Percentiles rank a stretch among this genome's conserved stretches.
These are phyloP conservation scores for Lenwebbia sp. DNA, from an alignment of 345 rosid genomes.

Conservation along the genomic window DNA sequence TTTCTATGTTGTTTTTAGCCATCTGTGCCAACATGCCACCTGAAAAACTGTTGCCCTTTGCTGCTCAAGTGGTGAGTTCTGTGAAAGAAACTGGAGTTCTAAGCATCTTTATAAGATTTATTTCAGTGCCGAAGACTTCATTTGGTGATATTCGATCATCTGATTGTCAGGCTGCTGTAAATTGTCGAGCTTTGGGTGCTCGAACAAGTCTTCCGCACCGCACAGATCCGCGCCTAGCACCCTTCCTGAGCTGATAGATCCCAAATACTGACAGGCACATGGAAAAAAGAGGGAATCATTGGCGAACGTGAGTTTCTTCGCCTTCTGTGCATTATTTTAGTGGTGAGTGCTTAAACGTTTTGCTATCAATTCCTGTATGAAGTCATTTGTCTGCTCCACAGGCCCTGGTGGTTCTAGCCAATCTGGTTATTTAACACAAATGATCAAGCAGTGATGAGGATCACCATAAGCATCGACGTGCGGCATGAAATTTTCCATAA, in stretches of 20 bases:
- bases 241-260: constrained; percentile 10
- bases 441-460: background rate
- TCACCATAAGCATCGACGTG: background rate
- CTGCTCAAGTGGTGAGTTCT: constrained; percentile 67
- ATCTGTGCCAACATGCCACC: constrained; percentile 50
- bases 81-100: background rate
- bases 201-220: constrained; percentile 56
- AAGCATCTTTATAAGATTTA: background rate
- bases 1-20: constrained; percentile 18
- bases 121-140: background rate
- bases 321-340: background rate
- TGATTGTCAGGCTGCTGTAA: constrained; percentile 52
- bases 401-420: background rate
- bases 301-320: background rate
- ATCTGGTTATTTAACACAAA: background rate
- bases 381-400: background rate
- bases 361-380: background rate
- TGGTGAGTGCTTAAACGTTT: background rate
- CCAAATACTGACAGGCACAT: background rate
- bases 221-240: constrained; percentile 37
- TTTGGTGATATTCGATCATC: background rate
- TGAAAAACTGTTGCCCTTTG: constrained; percentile 69
- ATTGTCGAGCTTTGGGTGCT: constrained; percentile 79
- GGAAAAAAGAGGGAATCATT: background rate
- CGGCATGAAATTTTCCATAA: background rate